A percentile compares a stretch with the other conserved stretches of the same genome.
These are phyloP conservation scores for Thraustotheca clavata DNA, from an alignment of 352 stramenopile genomes.

Conservation along the genomic window DNA sequence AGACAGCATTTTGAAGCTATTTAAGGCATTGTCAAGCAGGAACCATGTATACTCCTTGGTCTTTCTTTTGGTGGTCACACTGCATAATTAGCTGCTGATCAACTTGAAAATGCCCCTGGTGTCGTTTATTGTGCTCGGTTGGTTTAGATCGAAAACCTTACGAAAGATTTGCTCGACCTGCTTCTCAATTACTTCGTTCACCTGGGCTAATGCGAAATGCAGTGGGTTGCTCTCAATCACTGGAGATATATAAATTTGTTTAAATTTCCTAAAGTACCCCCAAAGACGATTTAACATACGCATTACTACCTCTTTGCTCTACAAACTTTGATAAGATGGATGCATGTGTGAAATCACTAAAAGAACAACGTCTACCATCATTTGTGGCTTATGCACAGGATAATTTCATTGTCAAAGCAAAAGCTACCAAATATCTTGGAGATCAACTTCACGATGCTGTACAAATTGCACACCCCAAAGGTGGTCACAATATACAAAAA, in stretches of 20 bases:
- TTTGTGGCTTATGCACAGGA: constrained; percentile 51
- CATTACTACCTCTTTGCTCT: constrained; percentile 39
- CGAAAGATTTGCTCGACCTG: constrained; percentile 29
- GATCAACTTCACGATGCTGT: constrained; percentile 26
- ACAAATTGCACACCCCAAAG: constrained; percentile 38
- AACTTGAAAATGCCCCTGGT: constrained; percentile 32
- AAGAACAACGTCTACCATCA: constrained; percentile 26
- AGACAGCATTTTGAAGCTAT: constrained; percentile 35
- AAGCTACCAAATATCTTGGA: constrained; percentile 39
- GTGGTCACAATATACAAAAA: constrained; percentile 76
- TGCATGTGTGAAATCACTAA: constrained; percentile 25
- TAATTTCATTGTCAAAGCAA: constrained; percentile 50
- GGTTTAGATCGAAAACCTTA: constrained; percentile 35
- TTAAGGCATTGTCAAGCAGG: constrained; percentile 25
- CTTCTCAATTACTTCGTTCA: constrained; percentile 31
- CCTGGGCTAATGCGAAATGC: constrained; percentile 15
- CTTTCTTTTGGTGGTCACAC: constrained; percentile 62
- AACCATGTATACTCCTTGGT: constrained; percentile 41
- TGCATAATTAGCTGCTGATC: constrained; percentile 36
- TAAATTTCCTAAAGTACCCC: constrained; percentile 38
- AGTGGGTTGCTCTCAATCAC: constrained; percentile 29
- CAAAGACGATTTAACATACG: constrained; percentile 44
- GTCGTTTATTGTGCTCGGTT: constrained; percentile 42
- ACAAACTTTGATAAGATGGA: constrained; percentile 39
- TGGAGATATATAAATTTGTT: constrained; percentile 40